Percentiles rank a stretch among this genome's conserved stretches.
These are phyloP conservation scores for Cerioporus squamosus DNA, from an alignment of 1,284 basidiomycete genomes.

Conservation along the genomic window DNA sequence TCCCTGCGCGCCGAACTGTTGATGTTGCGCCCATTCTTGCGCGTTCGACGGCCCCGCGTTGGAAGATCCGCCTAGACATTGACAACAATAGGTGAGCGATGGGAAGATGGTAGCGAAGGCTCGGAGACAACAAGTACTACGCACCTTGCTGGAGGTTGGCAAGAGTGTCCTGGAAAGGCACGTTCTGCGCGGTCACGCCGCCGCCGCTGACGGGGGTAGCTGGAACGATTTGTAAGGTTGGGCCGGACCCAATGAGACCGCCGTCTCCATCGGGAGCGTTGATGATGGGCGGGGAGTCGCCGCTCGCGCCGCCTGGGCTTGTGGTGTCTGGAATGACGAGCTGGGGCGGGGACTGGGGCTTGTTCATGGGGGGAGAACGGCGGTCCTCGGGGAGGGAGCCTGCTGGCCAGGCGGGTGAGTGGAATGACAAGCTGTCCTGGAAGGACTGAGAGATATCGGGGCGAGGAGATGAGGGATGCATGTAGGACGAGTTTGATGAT, in stretches of 20 bases:
- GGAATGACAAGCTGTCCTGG: conserved; percentile 58
- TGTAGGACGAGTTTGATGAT: conserved; percentile 67
- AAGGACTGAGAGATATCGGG: conserved; percentile 61
- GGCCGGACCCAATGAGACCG: conserved; percentile 50
- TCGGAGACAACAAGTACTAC: not conserved
- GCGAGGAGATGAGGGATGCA: conserved; percentile 52
- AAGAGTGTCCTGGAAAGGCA: conserved; percentile 53
- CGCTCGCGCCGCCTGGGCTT: conserved; percentile 33
- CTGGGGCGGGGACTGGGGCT: conserved; percentile 70
- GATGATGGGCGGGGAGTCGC: conserved; percentile 54
- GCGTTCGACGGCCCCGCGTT: conserved; percentile 13
- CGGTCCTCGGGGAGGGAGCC: conserved; percentile 53
- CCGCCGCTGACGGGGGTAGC: conserved; percentile 78
- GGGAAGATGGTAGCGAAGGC: not conserved
- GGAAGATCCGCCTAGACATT: conserved; percentile 11
- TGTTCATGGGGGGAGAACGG: conserved; percentile 46
- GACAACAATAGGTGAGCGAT: not conserved
- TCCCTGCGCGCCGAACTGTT: conserved; percentile 16
- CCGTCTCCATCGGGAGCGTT: conserved; percentile 70
- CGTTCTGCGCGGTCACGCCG: conserved; percentile 47
- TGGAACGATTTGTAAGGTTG: conserved; percentile 75
- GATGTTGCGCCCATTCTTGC: conserved; percentile 22
- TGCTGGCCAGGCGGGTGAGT: conserved; percentile 61
- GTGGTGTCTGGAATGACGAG: conserved; percentile 63
- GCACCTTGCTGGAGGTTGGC: conserved; percentile 50